phyloP scores from a whole-genome alignment of 1,139 yeast species.

The Diutina ranongensis region DNA sequence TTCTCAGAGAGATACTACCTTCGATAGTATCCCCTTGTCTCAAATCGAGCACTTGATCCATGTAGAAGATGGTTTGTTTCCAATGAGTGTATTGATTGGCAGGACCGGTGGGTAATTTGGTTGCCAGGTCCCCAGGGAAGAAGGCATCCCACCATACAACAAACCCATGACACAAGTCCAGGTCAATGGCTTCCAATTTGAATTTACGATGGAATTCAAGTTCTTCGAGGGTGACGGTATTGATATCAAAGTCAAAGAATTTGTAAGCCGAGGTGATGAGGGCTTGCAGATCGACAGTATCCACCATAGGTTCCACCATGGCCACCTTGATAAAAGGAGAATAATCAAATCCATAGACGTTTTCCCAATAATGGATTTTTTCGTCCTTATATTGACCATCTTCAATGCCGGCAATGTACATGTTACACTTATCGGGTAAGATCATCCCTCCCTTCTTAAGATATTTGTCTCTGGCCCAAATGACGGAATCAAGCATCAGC shows the following conservation, averaged over 20 bases:
- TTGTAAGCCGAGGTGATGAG: conserved; percentile 62
- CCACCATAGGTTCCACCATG: conserved; percentile 90
- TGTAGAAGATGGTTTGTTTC: conserved; percentile 95
- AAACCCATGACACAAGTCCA: conserved; percentile 78
- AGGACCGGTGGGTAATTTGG: conserved; percentile 71
- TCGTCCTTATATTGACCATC: conserved; percentile 91
- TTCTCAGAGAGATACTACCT: conserved; percentile 66
- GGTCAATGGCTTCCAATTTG: conserved; percentile 59
- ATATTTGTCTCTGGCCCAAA: conserved; percentile 88
- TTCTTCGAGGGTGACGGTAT: conserved; percentile 76
- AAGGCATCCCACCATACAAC: conserved; percentile 93
- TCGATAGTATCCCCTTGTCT: conserved; percentile 65
- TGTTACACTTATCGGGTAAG: conserved; percentile 89
- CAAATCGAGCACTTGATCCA: conserved; percentile 69
- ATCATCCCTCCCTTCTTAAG: conserved; percentile 80
- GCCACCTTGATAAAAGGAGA: conserved; percentile 62
- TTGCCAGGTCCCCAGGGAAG: conserved; percentile 56
- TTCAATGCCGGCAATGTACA: conserved; percentile 88
- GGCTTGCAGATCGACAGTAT: conserved; percentile 74
- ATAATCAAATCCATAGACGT: conserved; percentile 94
- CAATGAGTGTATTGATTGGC: conserved; percentile 80
- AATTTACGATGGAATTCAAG: conserved; percentile 64
- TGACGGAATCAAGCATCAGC: conserved; percentile 95
- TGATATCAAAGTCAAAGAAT: conserved; percentile 76
- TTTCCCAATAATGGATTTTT: conserved; percentile 91